phyloP scores from a whole-genome alignment of 1,284 basidiomycete genomes.

The Cryptococcus sp. region DNA sequence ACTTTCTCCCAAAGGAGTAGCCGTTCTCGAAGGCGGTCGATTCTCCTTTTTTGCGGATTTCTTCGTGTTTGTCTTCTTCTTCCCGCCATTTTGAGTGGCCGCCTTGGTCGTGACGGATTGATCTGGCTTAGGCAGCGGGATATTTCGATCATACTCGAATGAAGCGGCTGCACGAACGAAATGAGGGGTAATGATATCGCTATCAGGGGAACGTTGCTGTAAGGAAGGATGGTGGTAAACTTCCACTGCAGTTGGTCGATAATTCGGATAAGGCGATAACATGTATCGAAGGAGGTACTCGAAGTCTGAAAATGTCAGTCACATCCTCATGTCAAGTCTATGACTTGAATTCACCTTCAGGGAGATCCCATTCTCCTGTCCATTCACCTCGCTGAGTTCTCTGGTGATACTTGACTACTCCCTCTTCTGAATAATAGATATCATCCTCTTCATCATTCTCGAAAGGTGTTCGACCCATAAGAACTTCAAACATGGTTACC shows the following conservation, averaged over 20 bases:
- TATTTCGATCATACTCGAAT: conserved; percentile 4
- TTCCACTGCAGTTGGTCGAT: conserved; percentile 36
- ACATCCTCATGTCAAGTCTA: neutral
- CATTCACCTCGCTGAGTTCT: conserved; percentile 75
- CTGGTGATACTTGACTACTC: conserved; percentile 75
- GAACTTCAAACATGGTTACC: conserved; percentile 86
- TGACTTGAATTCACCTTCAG: conserved; percentile 46
- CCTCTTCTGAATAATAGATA: conserved; percentile 72
- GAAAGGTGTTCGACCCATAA: conserved; percentile 85
- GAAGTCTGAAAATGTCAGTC: conserved; percentile 20
- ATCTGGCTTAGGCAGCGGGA: conserved; percentile 1
- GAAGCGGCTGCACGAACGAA: conserved; percentile 39
- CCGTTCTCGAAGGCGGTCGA: conserved; percentile 6
- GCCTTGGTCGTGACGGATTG: neutral
- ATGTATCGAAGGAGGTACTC: conserved; percentile 36
- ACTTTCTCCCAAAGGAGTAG: conserved; percentile 30
- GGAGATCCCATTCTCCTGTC: conserved; percentile 71
- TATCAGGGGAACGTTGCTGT: conserved; percentile 17
- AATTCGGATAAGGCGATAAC: conserved; percentile 38
- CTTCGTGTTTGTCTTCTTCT: conserved; percentile 21
- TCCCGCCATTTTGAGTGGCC: conserved; percentile 14
- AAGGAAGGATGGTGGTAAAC: conserved; percentile 40
- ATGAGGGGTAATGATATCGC: conserved; percentile 38
- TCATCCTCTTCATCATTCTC: conserved; percentile 59
- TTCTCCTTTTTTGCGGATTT: neutral